These are phyloP conservation scores for Exophiala aquamarina DNA, from an alignment of 2,329 filamentous ascomycete species.

Conservation along the genomic window DNA sequence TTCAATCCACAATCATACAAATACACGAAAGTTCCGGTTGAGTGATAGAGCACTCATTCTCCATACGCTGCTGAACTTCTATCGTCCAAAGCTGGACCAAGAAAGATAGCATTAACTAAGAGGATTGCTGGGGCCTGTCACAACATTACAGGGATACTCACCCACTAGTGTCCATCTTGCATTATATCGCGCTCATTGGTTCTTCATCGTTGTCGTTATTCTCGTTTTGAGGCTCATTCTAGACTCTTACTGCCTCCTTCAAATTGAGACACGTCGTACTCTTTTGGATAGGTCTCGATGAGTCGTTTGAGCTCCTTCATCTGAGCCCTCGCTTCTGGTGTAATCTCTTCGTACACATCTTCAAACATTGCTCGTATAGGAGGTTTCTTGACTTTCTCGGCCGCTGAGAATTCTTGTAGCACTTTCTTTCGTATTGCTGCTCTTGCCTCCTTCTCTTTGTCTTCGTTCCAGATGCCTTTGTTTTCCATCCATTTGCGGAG, in stretches of 20 bases:
- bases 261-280: slow-evolving; percentile 80
- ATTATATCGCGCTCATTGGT: no score
- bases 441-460: slow-evolving; percentile 72
- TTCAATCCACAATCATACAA: no score
- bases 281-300: slow-evolving; percentile 80
- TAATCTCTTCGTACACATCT: slow-evolving; percentile 86
- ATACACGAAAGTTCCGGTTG: no score
- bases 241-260: slow-evolving; percentile 71
- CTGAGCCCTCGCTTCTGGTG: slow-evolving; percentile 74
- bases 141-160: no score
- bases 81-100: no score
- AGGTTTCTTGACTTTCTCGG: slow-evolving; percentile 56
- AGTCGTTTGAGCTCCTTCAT: slow-evolving; percentile 73
- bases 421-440: slow-evolving; percentile 70
- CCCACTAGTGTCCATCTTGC: no score
- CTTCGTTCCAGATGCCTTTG: slow-evolving; percentile 79
- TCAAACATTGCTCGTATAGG: slow-evolving; percentile 65
- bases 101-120: no score
- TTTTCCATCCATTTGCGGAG: slow-evolving; percentile 89
- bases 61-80: no score
- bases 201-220: not conserved
- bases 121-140: no score
- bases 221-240: slow-evolving; percentile 32
- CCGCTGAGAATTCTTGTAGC: slow-evolving; percentile 78
- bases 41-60: no score